Evolutionary conservation across 768 basidiomycete species (phyloP).

Genomic region (Cystobasidium onofrii): DNA sequence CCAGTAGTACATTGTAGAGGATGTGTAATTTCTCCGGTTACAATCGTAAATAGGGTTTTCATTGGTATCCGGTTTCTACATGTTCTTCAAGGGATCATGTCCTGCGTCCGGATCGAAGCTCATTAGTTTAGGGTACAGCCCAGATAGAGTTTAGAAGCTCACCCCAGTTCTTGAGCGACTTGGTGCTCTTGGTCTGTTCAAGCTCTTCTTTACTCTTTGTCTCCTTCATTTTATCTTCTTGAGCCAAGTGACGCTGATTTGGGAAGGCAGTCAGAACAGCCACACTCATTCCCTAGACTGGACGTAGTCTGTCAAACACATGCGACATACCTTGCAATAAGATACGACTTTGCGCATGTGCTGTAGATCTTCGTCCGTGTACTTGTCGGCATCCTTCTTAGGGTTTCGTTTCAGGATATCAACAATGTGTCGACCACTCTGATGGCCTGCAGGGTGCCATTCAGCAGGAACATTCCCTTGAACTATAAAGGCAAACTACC

Average conservation of each 20-base stretch:
- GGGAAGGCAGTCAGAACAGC: too few species aligned
- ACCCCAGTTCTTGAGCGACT: conserved; percentile 33
- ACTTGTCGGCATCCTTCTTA: conserved; percentile 43
- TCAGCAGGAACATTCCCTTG: not conserved
- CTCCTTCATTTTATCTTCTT: conserved; percentile 54
- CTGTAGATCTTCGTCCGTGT: conserved; percentile 47
- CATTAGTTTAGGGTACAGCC: too few species aligned
- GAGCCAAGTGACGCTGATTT: conserved; percentile 44
- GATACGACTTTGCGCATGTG: conserved; percentile 47
- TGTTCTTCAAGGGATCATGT: conserved; percentile 26
- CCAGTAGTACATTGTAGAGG: too few species aligned
- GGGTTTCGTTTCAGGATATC: conserved; percentile 48
- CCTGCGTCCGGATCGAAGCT: not conserved
- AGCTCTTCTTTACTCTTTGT: conserved; percentile 60
- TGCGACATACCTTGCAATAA: conserved; percentile 42
- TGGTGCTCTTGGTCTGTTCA: conserved; percentile 34
- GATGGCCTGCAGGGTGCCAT: conserved; percentile 27
- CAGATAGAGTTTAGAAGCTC: too few species aligned
- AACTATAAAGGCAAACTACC: not conserved
- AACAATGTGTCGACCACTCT: conserved; percentile 46
- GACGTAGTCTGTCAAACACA: not conserved
- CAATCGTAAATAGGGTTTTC: too few species aligned
- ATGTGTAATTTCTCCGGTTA: too few species aligned
- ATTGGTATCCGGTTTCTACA: not conserved
- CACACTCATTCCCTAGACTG: too few species aligned